phyloP scores from a whole-genome alignment of 1,284 basidiomycete species.

The Xanthoconium separans region DNA sequence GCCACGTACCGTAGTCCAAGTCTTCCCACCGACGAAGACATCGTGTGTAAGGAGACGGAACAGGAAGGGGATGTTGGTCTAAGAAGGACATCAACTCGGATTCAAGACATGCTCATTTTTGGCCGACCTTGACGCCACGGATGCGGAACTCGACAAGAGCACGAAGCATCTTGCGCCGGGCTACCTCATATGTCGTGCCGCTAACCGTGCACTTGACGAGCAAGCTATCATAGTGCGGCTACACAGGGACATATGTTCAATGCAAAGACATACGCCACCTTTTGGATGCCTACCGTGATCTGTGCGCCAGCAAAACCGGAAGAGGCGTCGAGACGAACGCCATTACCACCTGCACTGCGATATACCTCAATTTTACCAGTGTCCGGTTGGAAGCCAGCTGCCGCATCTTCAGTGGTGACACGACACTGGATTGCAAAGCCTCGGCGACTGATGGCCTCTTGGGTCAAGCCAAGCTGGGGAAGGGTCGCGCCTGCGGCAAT shows the following conservation, averaged over 20 bases:
- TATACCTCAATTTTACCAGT: slow-evolving; percentile 99
- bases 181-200: slow-evolving; percentile 98
- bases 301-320: slow-evolving; percentile 99
- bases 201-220: slow-evolving; percentile 97
- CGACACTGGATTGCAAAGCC: slow-evolving; percentile 99
- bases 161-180: slow-evolving; percentile 97
- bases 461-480: slow-evolving; percentile 93
- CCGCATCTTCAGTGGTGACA: slow-evolving; percentile 98
- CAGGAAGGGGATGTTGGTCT: slow-evolving; percentile 99
- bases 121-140: slow-evolving; percentile 87
- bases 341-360: slow-evolving; percentile 97
- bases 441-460: slow-evolving; percentile 94
- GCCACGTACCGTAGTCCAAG: slow-evolving; percentile 88
- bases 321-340: slow-evolving; percentile 95
- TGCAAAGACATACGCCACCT: not conserved
- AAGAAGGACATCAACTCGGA: slow-evolving; percentile 2
- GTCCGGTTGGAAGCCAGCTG: slow-evolving; percentile 92
- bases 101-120: not conserved
- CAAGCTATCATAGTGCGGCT: slow-evolving; percentile 98
- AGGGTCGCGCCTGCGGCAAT: slow-evolving; percentile 97
- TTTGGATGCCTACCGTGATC: slow-evolving; percentile 74
- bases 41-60: slow-evolving; percentile 99
- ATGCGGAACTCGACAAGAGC: slow-evolving; percentile 99
- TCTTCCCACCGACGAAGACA: slow-evolving; percentile 93
- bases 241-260: not conserved